phyloP scores from a whole-genome alignment of 225 moss, liverwort and hornwort genomes.

The Lunularia cruciata region DNA sequence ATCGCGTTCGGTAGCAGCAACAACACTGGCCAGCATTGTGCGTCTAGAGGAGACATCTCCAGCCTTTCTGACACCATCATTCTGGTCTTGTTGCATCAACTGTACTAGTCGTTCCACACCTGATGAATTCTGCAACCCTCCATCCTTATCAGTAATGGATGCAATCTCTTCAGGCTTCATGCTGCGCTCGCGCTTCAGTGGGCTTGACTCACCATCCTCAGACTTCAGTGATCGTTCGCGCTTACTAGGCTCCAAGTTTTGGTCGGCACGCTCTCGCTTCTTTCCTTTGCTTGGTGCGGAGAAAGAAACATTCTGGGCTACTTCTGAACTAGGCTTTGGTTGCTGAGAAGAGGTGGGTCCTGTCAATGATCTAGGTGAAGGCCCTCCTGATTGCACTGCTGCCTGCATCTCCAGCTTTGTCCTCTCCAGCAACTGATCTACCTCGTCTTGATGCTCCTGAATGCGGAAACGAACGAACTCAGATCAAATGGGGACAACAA shows the following conservation, averaged over 20 bases:
- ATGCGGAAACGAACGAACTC: constrained; percentile 34
- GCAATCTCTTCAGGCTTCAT: constrained; percentile 98
- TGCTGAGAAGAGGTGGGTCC: constrained; percentile 81
- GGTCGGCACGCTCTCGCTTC: constrained; percentile 93
- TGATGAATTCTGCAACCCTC: constrained; percentile 66
- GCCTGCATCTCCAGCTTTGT: constrained; percentile 99
- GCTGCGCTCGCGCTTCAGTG: constrained; percentile 97
- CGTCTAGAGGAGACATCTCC: constrained; percentile 72
- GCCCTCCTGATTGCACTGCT: constrained; percentile 93
- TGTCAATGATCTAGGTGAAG: constrained; percentile 91
- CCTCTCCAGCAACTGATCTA: constrained; percentile 97
- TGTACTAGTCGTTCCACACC: constrained; percentile 85
- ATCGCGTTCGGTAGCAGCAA: constrained; percentile 86
- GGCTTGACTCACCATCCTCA: constrained; percentile 93
- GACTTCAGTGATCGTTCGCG: constrained; percentile 85
- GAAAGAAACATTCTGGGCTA: constrained; percentile 68
- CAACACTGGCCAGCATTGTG: constrained; percentile 71
- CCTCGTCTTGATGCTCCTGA: constrained; percentile 99
- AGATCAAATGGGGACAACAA: too few species aligned
- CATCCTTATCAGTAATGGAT: constrained; percentile 95
- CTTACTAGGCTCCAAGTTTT: constrained; percentile 78
- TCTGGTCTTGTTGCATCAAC: constrained; percentile 89
- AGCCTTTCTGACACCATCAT: constrained; percentile 73
- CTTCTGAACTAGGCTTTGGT: constrained; percentile 63
- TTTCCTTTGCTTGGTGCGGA: constrained; percentile 73